Conservation (phyloP, 805 yeast genomes). For the Zygosaccharomyces lentus region DNA sequence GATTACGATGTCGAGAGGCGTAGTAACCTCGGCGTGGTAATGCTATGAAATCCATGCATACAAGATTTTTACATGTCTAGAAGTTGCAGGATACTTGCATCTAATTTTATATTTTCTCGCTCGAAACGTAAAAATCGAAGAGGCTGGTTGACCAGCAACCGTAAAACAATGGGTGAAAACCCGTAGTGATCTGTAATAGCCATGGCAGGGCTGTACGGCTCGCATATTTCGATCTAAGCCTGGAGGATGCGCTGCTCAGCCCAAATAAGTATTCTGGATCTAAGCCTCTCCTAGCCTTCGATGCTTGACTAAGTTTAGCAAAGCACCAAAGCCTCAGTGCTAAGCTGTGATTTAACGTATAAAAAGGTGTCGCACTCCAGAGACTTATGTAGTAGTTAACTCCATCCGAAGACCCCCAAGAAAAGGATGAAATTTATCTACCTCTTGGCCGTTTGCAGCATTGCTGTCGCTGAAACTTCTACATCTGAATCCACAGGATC, state of each 20-base stretch:
- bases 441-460: background rate
- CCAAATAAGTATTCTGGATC: background rate
- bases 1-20: constrained; percentile 49
- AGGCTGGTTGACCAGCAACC: constrained; percentile 1
- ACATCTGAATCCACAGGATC: background rate
- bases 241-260: background rate
- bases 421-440: background rate
- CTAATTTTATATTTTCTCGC: background rate
- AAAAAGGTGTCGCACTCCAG: background rate
- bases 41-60: constrained; percentile 41
- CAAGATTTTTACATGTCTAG: background rate
- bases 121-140: background rate
- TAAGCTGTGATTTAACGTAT: background rate
- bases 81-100: background rate
- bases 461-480: background rate
- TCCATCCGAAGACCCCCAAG: background rate
- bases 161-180: background rate
- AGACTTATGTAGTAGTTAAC: background rate
- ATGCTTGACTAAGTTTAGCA: no score
- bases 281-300: background rate
- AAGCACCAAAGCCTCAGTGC: background rate
- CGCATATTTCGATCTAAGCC: background rate
- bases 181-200: no score
- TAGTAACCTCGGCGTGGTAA: constrained; percentile 88
- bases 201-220: no score